Base-by-base conservation (phyloP, 768 basidiomycete genomes). In the Auricularia heimuer region DNA sequence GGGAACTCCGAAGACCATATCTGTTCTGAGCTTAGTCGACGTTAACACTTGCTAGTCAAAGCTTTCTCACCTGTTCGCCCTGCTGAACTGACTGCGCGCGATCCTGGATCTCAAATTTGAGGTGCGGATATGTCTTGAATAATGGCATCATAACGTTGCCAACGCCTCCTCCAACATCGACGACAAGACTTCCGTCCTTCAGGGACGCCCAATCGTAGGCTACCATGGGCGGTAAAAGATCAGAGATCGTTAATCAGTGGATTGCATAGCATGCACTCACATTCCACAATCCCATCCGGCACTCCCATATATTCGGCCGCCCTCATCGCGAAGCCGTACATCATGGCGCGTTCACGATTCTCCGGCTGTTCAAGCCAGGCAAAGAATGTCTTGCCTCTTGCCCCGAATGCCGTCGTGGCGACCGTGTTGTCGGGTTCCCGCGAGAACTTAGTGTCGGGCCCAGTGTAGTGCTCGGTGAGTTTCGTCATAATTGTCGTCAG, bases 251-350 rank as follows among this genome's bases (percentile, higher is more conserved):
- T 29, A 29, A 29, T 29, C 29, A 29, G 29, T 29, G 29, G 29
- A 29, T 29, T 2, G 29, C 29, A 29, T 29, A 29, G 8, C 8
- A 29, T 8, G 29, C 24, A 60, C 63, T 47, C 34, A 47, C 44
- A 45, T 29, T 45, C 44, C 12, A 62, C 14, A n/a, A 29, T 35
- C 6, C 44, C 47, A 34, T 33, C 7, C 16, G 44, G 45, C 18
- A 64, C 42, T 91, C 1, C 82, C 82, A 34, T 79, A 34, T 79
- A 24, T 7, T 34, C 81, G 4, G 88, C 87, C 21, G 86, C 88
- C 4, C 80, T 80, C 89, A 92, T 92, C 3, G 89, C 88, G 65
- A 82, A 84, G 36, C 87, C 89, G 69, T 60, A 91, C 91, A 42
- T 89, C 77, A 67, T 84, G 81, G 65, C 90, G 76, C 62, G 88